Evolutionary conservation across 2,329 filamentous ascomycete genomes (phyloP).

Genomic region (Fusarium dimerum): DNA sequence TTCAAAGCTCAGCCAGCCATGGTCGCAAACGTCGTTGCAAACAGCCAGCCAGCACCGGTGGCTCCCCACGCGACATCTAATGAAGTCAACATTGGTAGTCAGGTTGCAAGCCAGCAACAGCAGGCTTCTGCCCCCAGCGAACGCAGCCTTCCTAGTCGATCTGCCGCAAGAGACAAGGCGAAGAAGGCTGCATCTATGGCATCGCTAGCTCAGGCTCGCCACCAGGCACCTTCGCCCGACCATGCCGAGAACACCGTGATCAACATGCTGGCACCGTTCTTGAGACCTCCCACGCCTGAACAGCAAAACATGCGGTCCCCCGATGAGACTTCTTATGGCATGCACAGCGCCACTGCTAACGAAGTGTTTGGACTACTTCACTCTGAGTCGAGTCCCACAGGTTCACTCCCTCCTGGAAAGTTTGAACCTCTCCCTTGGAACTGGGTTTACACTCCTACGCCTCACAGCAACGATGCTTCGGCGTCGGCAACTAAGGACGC

Average conservation of each 20-base stretch:
- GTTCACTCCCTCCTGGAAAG: constrained; percentile 32
- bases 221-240: constrained; percentile 22
- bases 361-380: constrained; percentile 48
- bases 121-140: neutral
- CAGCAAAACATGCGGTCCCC: constrained; percentile 32
- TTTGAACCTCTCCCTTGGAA: constrained; percentile 51
- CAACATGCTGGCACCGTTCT: constrained; percentile 50
- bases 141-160: constrained; percentile 8
- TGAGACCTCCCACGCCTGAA: constrained; percentile 47
- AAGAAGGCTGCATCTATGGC: constrained; percentile 8
- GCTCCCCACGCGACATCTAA: neutral
- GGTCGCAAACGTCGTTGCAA: neutral
- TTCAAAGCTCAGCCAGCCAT: neutral
- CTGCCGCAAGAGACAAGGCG: constrained; percentile 2
- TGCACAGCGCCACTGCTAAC: constrained; percentile 53
- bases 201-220: constrained; percentile 7
- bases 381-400: constrained; percentile 33
- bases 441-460: constrained; percentile 45
- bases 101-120: neutral
- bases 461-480: constrained; percentile 25
- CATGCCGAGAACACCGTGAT: constrained; percentile 43
- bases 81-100: neutral
- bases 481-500: constrained; percentile 25
- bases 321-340: constrained; percentile 53
- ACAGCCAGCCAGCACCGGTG: neutral